Evolutionary conservation across 2,329 filamentous ascomycete species (phyloP).

Genomic region (Aspergillus ustus): DNA sequence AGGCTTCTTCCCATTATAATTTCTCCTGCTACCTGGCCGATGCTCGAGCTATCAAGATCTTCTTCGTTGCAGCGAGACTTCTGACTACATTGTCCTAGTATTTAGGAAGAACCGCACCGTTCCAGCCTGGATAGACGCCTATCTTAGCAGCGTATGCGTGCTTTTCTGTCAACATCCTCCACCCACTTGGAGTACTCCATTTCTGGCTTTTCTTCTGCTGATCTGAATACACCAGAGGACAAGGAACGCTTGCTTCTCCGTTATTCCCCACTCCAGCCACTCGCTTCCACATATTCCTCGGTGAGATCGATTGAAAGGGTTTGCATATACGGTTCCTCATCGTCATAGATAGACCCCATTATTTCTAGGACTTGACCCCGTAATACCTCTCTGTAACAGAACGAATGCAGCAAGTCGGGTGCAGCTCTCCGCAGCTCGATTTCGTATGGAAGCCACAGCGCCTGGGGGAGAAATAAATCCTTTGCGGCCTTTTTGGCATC

Average conservation of each 20-base stretch:
- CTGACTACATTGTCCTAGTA: constrained; percentile 23
- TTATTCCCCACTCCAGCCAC: constrained; percentile 18
- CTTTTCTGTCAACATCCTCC: constrained; percentile 25
- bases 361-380: constrained; percentile 13
- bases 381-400: constrained; percentile 19
- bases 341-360: constrained; percentile 23
- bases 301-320: constrained; percentile 16
- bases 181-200: constrained; percentile 23
- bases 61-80: constrained; percentile 16
- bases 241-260: constrained; percentile 18
- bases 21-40: constrained; percentile 18
- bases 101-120: constrained; percentile 22
- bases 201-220: constrained; percentile 17
- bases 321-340: constrained; percentile 24
- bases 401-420: constrained; percentile 20
- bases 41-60: constrained; percentile 20
- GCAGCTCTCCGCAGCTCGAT: constrained; percentile 19
- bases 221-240: constrained; percentile 22
- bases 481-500: constrained; percentile 18
- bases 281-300: constrained; percentile 19
- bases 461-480: constrained; percentile 21
- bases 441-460: constrained; percentile 25
- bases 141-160: constrained; percentile 22
- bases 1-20: constrained; percentile 20
- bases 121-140: constrained; percentile 27